These are phyloP conservation scores for Fusarium pininemorale DNA, from an alignment of 2,329 filamentous ascomycete genomes.

Conservation along the genomic window DNA sequence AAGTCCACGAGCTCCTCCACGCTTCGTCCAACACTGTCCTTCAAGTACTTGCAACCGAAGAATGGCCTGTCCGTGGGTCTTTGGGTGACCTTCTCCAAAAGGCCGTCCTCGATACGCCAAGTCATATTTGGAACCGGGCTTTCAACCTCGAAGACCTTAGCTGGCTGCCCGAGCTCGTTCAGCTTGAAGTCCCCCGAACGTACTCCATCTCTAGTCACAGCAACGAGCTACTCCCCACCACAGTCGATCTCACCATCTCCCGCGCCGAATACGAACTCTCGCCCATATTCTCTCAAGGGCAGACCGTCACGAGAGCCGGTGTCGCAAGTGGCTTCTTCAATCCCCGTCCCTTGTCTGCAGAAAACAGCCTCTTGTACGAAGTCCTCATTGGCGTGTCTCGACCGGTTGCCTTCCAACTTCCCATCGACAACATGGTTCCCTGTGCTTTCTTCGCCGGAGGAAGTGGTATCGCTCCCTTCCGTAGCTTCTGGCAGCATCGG, in stretches of 20 bases:
- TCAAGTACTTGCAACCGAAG: constrained; percentile 58
- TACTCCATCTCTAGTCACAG: constrained; percentile 63
- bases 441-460: constrained; percentile 64
- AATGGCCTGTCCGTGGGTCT: constrained; percentile 62
- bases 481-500: constrained; percentile 63
- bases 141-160: constrained; percentile 56
- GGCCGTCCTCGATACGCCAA: constrained; percentile 57
- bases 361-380: constrained; percentile 53
- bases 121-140: constrained; percentile 60
- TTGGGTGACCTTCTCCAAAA: constrained; percentile 61
- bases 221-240: constrained; percentile 60
- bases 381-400: constrained; percentile 62
- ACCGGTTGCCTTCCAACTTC: constrained; percentile 61
- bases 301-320: constrained; percentile 51
- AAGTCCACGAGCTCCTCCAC: constrained; percentile 57
- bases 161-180: constrained; percentile 58
- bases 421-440: constrained; percentile 58
- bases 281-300: constrained; percentile 50
- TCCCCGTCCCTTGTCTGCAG: constrained; percentile 47
- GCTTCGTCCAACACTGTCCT: constrained; percentile 61
- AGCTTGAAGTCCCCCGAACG: constrained; percentile 60
- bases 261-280: constrained; percentile 61
- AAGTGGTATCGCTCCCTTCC: constrained; percentile 63
- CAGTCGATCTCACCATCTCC: constrained; percentile 61
- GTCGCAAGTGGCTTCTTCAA: constrained; percentile 66